Percentiles rank a stretch among this genome's conserved stretches.
These are phyloP conservation scores for Podospora didyma DNA, from an alignment of 495 filamentous ascomycete genomes.

Conservation along the genomic window DNA sequence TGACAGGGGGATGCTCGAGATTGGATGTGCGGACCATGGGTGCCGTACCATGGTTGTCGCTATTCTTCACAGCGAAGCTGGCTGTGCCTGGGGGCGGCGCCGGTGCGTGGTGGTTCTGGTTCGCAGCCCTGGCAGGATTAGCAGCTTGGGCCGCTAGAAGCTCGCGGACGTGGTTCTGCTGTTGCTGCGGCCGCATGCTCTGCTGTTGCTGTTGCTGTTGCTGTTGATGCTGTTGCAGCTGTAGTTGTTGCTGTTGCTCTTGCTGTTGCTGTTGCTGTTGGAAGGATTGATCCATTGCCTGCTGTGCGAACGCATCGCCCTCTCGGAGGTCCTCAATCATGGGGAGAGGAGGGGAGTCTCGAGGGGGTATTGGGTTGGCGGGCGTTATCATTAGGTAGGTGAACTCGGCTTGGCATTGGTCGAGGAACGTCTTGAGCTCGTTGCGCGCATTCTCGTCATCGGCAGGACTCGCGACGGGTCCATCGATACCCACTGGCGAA, in stretches of 20 bases:
- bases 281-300: constrained; percentile 29
- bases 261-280: constrained; percentile 34
- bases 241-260: constrained; percentile 28
- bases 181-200: constrained; percentile 37
- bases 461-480: constrained; percentile 23
- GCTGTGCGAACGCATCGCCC: constrained; percentile 38
- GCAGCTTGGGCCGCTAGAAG: constrained; percentile 27
- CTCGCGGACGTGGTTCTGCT: constrained; percentile 42
- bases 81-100: constrained; percentile 37
- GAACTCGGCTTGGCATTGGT: constrained; percentile 60
- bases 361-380: constrained; percentile 56
- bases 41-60: constrained; percentile 34
- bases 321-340: constrained; percentile 47
- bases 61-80: constrained; percentile 33
- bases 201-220: constrained; percentile 40
- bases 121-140: constrained; percentile 41
- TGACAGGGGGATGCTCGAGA: constrained; percentile 26
- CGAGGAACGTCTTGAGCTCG: constrained; percentile 58
- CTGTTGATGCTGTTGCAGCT: constrained; percentile 15
- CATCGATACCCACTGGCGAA: constrained; percentile 9
- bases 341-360: constrained; percentile 48
- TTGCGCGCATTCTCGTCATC: constrained; percentile 53
- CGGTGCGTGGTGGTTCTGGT: constrained; percentile 55
- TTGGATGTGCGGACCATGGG: constrained; percentile 44
- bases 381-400: constrained; percentile 63